These are phyloP conservation scores for Lagenidium giganteum DNA, from an alignment of 352 stramenopile genomes.

Conservation along the genomic window DNA sequence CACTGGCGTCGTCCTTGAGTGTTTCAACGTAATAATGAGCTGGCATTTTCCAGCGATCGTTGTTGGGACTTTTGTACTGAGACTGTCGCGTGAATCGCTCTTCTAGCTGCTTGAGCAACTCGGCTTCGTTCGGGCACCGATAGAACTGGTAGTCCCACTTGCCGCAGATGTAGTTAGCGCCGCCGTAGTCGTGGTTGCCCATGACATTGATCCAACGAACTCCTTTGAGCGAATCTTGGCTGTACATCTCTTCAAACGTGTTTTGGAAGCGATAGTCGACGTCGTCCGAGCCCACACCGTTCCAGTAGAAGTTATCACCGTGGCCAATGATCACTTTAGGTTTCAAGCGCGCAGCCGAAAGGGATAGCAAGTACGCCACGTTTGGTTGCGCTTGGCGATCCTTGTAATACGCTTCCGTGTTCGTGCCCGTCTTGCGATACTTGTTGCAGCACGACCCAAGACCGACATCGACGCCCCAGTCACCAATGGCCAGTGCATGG, in stretches of 20 bases:
- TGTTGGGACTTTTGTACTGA: slow-evolving; percentile 65
- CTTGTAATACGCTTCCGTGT: slow-evolving; percentile 29
- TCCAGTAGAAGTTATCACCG: slow-evolving; percentile 85
- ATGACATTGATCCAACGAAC: slow-evolving; percentile 74
- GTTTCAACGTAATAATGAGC: slow-evolving; percentile 71
- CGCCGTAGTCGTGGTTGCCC: slow-evolving; percentile 80
- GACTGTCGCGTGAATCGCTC: slow-evolving; percentile 58
- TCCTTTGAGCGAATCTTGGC: slow-evolving; percentile 34
- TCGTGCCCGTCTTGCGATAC: slow-evolving; percentile 51
- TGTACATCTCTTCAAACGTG: slow-evolving; percentile 71
- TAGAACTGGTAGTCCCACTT: slow-evolving; percentile 25
- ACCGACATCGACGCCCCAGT: slow-evolving; percentile 58
- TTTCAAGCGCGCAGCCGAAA: slow-evolving; percentile 29
- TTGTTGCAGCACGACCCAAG: slow-evolving; percentile 71
- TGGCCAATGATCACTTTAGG: slow-evolving; percentile 65
- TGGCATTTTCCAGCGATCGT: slow-evolving; percentile 62
- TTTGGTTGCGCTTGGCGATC: slow-evolving; percentile 30
- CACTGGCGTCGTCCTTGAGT: slow-evolving; percentile 31
- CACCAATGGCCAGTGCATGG: slow-evolving; percentile 63
- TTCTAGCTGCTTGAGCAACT: slow-evolving; percentile 40
- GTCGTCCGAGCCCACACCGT: slow-evolving; percentile 48
- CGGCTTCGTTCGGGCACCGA: slow-evolving; percentile 37
- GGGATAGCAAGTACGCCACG: slow-evolving; percentile 20
- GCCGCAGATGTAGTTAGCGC: slow-evolving; percentile 64
- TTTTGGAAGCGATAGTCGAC: slow-evolving; percentile 50